Conservation (phyloP, 2,329 filamentous ascomycete genomes). For the Pseudogymnoascus sp. region DNA sequence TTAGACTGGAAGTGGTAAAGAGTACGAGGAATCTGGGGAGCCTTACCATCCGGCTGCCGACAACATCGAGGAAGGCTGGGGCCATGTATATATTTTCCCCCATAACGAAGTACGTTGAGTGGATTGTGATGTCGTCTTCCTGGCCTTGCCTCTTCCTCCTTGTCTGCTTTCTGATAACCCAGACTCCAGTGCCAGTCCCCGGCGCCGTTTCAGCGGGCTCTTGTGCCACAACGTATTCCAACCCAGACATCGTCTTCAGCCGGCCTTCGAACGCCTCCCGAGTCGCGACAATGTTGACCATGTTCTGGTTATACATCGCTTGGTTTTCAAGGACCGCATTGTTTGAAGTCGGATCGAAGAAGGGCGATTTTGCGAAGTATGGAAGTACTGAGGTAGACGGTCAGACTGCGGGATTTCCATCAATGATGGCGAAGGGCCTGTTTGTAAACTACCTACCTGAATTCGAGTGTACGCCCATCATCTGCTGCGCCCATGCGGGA, state of each 20-base stretch:
- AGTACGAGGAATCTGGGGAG: background rate
- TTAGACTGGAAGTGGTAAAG: slow-evolving; percentile 13
- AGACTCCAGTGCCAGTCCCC: slow-evolving; percentile 54
- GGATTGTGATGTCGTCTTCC: slow-evolving; percentile 51
- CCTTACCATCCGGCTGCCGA: slow-evolving; percentile 50
- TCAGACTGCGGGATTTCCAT: background rate
- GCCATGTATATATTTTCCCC: slow-evolving; percentile 62
- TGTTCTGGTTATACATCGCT: slow-evolving; percentile 51
- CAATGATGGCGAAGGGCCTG: background rate
- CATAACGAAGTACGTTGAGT: slow-evolving; percentile 55
- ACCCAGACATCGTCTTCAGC: slow-evolving; percentile 54
- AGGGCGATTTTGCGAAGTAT: slow-evolving; percentile 61
- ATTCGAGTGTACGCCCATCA: slow-evolving; percentile 54
- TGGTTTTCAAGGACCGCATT: slow-evolving; percentile 56
- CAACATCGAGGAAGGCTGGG: slow-evolving; percentile 50
- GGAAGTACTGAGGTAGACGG: slow-evolving; percentile 40
- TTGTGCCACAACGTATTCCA: slow-evolving; percentile 59
- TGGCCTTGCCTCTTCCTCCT: slow-evolving; percentile 46
- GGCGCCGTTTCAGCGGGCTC: slow-evolving; percentile 55
- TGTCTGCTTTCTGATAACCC: slow-evolving; percentile 62
- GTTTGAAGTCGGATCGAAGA: slow-evolving; percentile 60
- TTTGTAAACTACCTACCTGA: slow-evolving; percentile 20
- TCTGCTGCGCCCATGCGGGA: slow-evolving; percentile 39
- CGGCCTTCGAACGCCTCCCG: slow-evolving; percentile 56
- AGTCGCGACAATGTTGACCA: slow-evolving; percentile 49